Base-by-base conservation (phyloP, 2,329 filamentous ascomycete genomes). In the Xylariaceae sp. region DNA sequence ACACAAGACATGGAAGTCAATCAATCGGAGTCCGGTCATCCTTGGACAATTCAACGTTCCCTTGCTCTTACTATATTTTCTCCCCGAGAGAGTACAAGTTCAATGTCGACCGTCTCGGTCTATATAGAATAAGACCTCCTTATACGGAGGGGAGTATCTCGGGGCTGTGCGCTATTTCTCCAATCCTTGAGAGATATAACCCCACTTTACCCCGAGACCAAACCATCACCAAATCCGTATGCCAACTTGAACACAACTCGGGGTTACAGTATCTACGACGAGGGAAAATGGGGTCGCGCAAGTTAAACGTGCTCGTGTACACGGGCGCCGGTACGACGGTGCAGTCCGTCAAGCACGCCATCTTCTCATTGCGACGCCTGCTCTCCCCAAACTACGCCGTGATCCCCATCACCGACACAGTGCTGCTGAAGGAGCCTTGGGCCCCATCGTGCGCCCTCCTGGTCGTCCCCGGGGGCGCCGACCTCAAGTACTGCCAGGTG, bases 351-450 rank as follows among this genome's bases (percentile, higher is more conserved):
- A 81, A 85, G 33, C 90, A 97, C 61, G 90, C 86, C 62, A 74
- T 95, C 44, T 88, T 85, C 67, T 84, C 88, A 15, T 76, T 98
- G 13, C 85, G 88, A 44, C 81, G 86, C 26, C 76, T 97, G 4
- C 79, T 97, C 16, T 85, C 87, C 3, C 85, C 88, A 35, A 85
- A 89, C 62, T 97, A 98, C 67, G 92, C 90, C 43, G 88, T 98
- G 47, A 89, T 89, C 47, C 83, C 88, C 38, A 76, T 97, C 46
- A 83, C 77, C 18, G 83, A 88, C 41, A 73, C 82, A 5, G 79
- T 84, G 49, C 70, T 98, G 41, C 71, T 95, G 56, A 88, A 89
- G 50, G 92, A 98, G 61, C 92, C 92, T 9, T 98, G 92, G 92
- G 74, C 80, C 1, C 69, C 83, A 3, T 84, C 87, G 2, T 97